Base-by-base conservation (phyloP, 2,329 filamentous ascomycete genomes). In the Aspergillus sp. region DNA sequence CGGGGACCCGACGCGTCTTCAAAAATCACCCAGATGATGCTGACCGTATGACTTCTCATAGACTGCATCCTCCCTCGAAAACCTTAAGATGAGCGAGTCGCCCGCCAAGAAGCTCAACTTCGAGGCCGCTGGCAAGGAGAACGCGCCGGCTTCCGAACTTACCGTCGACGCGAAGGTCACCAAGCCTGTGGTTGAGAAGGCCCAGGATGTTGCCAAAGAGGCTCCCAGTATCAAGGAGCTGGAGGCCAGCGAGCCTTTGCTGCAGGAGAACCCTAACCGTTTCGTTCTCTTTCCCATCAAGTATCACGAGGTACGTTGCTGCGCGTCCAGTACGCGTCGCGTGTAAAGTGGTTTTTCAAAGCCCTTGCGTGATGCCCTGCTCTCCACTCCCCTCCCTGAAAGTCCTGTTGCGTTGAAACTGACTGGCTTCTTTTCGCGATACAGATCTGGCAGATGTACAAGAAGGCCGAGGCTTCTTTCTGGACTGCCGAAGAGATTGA, bases 401-500 rank as follows among this genome's bases (percentile, higher is more conserved):
- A 19, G 19, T 1, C 19, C 19, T 19, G 19, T 19, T 19, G 19
- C 19, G 19, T 19, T 19, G 19, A 19, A 41, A 38, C 72, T 77
- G 65, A 79, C 12, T 29, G 1, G 8, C 12, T 28, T 47, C 51
- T 52, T 44, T 52, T 50, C 43, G 26, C 39, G 1, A 9, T 45
- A 45, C 60, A 96, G 90, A 94, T 96, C 72, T 98, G 93, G 93
- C 91, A 97, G 73, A 97, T 97, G 91, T 98, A 98, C 82, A 98
- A 98, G 83, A 97, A 97, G 77, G 90, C 90, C 57, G 91, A 98
- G 72, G 93, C 93, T 45, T 97, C 93, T 39, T 98, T 98, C 84
- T 98, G 93, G 93, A 98, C 93, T 38, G 93, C 93, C 44, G 93
- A 98, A 72, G 93, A 98, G 78, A 97, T 98, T 61, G 93, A 98